These are phyloP conservation scores for Hymenotorrendiella dingleyae DNA, from an alignment of 2,329 filamentous ascomycete genomes.

Conservation along the genomic window DNA sequence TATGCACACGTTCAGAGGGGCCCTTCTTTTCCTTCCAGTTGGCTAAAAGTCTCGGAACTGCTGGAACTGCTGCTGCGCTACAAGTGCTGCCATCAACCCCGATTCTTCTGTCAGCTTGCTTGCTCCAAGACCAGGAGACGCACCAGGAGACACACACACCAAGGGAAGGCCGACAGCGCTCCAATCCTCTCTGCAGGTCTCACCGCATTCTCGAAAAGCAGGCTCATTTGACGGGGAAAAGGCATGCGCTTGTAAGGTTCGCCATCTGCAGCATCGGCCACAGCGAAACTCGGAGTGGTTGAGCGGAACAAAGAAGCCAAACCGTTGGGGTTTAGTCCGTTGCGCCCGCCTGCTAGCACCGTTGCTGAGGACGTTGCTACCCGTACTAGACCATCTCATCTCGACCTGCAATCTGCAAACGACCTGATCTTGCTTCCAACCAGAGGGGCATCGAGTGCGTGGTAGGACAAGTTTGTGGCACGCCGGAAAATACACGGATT, in stretches of 20 bases:
- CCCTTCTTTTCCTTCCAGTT: not conserved
- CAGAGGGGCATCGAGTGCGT: not conserved
- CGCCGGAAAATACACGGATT: conserved; percentile 2
- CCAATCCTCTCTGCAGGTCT: too few species aligned
- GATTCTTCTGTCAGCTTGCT: not conserved
- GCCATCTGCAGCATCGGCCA: too few species aligned
- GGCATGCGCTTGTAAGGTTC: too few species aligned
- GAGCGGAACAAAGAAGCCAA: too few species aligned
- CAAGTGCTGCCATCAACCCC: not conserved
- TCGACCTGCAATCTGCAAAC: conserved; percentile 1
- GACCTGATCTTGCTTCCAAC: not conserved
- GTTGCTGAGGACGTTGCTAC: too few species aligned
- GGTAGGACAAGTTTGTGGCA: conserved; percentile 2
- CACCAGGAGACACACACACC: not conserved
- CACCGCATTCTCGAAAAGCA: too few species aligned
- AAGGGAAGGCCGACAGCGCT: not conserved
- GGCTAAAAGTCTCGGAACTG: conserved; percentile 4
- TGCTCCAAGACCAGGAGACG: not conserved
- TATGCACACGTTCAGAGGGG: conserved; percentile 5
- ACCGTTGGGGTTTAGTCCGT: too few species aligned
- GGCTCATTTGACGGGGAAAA: too few species aligned
- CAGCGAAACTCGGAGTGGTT: too few species aligned
- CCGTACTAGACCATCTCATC: not conserved
- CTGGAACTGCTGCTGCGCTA: not conserved
- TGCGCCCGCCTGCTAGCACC: too few species aligned